These are phyloP conservation scores for Sanguinoderma infundibulare DNA, from an alignment of 1,284 basidiomycete genomes.

Conservation along the genomic window DNA sequence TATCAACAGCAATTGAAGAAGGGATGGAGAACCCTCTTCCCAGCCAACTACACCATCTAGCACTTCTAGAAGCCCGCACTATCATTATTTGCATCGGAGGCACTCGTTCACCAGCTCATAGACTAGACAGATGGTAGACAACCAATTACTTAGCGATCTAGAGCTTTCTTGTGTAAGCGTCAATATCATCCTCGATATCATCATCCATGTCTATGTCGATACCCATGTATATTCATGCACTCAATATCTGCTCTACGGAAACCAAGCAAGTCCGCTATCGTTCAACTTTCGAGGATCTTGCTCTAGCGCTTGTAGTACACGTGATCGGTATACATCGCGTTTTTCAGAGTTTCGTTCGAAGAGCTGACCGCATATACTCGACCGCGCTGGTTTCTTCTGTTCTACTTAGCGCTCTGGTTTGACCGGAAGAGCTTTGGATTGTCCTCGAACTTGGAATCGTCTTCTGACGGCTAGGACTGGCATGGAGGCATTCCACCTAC, in stretches of 20 bases:
- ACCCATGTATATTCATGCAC: background rate
- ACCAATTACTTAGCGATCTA: slow-evolving; percentile 12
- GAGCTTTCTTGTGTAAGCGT: slow-evolving; percentile 7
- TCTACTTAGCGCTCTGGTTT: background rate
- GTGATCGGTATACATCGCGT: no score
- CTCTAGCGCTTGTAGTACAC: no score
- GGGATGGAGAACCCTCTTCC: slow-evolving; percentile 47
- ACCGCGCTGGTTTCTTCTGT: no score
- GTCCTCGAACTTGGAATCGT: no score
- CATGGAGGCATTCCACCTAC: slow-evolving; percentile 38
- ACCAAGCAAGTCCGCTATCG: no score
- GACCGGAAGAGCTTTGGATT: background rate
- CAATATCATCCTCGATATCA: background rate
- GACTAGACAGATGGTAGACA: slow-evolving; percentile 20
- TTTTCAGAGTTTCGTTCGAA: no score
- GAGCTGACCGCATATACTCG: no score
- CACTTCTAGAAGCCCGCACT: slow-evolving; percentile 1
- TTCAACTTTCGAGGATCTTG: no score
- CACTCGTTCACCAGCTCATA: slow-evolving; percentile 7
- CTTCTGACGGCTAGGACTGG: no score
- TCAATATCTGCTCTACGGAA: background rate
- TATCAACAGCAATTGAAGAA: slow-evolving; percentile 65
- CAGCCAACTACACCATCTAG: slow-evolving; percentile 22
- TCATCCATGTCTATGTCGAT: background rate
- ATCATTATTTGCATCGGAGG: slow-evolving; percentile 21